phyloP scores from a whole-genome alignment of 2,329 filamentous ascomycete species.

The Aspergillus hiratsukae region DNA sequence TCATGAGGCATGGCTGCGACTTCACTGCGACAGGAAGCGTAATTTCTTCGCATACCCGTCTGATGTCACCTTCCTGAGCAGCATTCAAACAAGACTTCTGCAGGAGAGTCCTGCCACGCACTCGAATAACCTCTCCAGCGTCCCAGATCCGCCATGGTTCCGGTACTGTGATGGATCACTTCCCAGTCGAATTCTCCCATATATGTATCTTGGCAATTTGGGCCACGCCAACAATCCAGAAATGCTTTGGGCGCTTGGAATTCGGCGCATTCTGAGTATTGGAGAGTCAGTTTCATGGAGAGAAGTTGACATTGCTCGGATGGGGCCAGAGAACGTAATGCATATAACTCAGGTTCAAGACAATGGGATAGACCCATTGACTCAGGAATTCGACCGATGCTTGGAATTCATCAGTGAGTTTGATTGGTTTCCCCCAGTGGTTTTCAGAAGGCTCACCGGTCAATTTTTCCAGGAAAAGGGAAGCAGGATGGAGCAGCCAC shows the following conservation, averaged over 20 bases:
- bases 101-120: constrained; percentile 41
- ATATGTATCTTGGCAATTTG: constrained; percentile 95
- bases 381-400: constrained; percentile 77
- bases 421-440: background rate
- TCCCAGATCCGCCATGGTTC: constrained; percentile 70
- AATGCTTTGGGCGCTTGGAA: constrained; percentile 72
- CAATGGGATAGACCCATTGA: constrained; percentile 91
- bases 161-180: constrained; percentile 80
- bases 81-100: constrained; percentile 71
- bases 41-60: constrained; percentile 97
- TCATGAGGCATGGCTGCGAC: constrained; percentile 78
- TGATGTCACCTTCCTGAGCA: constrained; percentile 76
- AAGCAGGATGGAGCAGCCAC: constrained; percentile 74
- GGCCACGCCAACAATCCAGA: constrained; percentile 91
- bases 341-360: constrained; percentile 85
- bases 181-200: constrained; percentile 81
- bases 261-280: constrained; percentile 83
- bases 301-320: constrained; percentile 63
- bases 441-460: background rate
- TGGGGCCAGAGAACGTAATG: constrained; percentile 75
- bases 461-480: constrained; percentile 61
- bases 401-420: constrained; percentile 85
- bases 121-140: constrained; percentile 18
- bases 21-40: constrained; percentile 74
- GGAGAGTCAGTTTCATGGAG: constrained; percentile 84